Conservation (phyloP, 495 filamentous ascomycete species). For the Aspergillus sclerotiicarbonarius region DNA sequence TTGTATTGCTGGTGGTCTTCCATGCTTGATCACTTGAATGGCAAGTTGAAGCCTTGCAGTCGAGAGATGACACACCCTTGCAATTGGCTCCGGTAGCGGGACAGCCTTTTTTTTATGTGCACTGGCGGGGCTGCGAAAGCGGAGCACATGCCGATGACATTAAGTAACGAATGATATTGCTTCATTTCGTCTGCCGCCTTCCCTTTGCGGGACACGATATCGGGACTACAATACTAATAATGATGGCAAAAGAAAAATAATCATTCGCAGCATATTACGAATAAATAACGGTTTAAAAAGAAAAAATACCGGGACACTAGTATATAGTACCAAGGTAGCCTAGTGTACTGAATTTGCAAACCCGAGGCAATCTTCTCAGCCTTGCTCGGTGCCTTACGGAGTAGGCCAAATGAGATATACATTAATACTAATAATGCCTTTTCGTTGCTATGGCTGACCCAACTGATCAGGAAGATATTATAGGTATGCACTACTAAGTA, state of each 20-base stretch:
- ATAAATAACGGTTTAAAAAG: not conserved
- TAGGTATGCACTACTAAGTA: too few species aligned
- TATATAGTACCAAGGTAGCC: not conserved
- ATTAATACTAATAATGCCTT: not conserved
- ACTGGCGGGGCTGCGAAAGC: conserved; percentile 38
- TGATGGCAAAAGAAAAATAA: conserved; percentile 10
- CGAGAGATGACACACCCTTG: conserved; percentile 3
- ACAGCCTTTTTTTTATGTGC: conserved; percentile 25
- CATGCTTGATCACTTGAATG: conserved; percentile 15
- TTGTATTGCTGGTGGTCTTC: conserved; percentile 16
- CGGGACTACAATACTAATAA: too few species aligned
- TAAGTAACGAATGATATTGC: conserved; percentile 15
- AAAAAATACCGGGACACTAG: not conserved
- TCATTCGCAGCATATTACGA: not conserved
- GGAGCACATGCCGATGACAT: conserved; percentile 23
- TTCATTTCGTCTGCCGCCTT: conserved; percentile 30
- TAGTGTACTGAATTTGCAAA: conserved; percentile 1
- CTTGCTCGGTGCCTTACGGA: too few species aligned
- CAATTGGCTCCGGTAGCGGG: conserved; percentile 16
- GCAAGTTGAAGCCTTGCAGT: conserved; percentile 8
- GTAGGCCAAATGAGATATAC: too few species aligned
- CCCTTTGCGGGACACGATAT: conserved; percentile 7
- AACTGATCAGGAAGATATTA: too few species aligned
- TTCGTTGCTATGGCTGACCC: not conserved
- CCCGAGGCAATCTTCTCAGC: not conserved